Conservation (phyloP, 352 stramenopile species). For the Phytopythium chamaehyphon region DNA sequence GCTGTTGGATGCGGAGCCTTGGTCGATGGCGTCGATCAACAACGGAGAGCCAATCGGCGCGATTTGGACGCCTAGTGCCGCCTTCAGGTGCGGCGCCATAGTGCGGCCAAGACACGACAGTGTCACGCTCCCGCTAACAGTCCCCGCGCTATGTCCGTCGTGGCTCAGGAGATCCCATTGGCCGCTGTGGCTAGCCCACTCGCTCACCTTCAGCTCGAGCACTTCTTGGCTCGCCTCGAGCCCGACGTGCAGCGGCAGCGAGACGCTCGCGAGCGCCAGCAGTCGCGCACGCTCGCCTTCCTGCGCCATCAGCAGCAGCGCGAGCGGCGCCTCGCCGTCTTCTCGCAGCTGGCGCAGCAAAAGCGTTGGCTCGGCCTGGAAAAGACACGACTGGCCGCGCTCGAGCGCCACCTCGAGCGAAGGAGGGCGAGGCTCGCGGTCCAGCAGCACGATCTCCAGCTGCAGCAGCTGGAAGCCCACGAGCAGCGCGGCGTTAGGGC, state of each 20-base stretch:
- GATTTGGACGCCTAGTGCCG: constrained; percentile 28
- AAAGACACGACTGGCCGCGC: constrained; percentile 51
- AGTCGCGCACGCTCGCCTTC: constrained; percentile 31
- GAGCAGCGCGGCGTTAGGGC: constrained; percentile 7
- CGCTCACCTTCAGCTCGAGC: constrained; percentile 22
- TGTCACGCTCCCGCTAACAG: constrained; percentile 22
- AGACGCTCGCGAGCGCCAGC: constrained; percentile 26
- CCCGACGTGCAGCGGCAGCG: constrained; percentile 22
- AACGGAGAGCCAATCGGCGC: constrained; percentile 3
- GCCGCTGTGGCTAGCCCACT: constrained; percentile 35
- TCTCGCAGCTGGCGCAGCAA: constrained; percentile 23
- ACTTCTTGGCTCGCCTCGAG: constrained; percentile 1
- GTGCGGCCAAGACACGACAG: constrained; percentile 43
- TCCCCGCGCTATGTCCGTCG: constrained; percentile 12
- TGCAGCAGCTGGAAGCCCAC: constrained; percentile 46
- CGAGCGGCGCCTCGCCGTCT: constrained; percentile 19
- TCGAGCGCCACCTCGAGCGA: constrained; percentile 1
- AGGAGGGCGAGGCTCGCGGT: constrained; percentile 5
- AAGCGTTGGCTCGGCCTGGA: constrained; percentile 24
- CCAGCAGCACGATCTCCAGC: constrained; percentile 50
- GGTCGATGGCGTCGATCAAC: no score
- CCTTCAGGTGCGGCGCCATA: constrained; percentile 28
- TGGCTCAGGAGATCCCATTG: constrained; percentile 35
- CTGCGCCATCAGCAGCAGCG: constrained; percentile 28
- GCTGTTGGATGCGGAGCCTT: no score